phyloP scores from a whole-genome alignment of 345 rosid genomes.

The thale cress (Arabidopsis thaliana) region DNA sequence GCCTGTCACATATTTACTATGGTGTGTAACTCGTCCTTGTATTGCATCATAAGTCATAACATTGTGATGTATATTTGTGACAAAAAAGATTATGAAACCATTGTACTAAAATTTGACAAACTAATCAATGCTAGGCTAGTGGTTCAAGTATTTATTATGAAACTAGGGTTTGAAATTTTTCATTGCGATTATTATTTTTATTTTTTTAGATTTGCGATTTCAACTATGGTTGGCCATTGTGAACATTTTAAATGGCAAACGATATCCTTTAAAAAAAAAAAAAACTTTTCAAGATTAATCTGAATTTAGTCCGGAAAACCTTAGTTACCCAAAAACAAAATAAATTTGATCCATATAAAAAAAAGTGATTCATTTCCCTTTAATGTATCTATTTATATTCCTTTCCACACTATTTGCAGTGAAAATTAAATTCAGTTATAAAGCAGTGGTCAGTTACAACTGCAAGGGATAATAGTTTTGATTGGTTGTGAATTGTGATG shows the following conservation, averaged over 20 bases:
- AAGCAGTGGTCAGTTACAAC: constrained; percentile 8
- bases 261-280: too few relatives aligned
- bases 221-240: neutral
- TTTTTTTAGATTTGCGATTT: neutral
- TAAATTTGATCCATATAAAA: too few relatives aligned
- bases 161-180: neutral
- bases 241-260: neutral
- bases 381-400: neutral
- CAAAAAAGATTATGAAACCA: neutral
- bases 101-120: neutral
- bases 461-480: neutral
- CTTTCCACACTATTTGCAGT: neutral
- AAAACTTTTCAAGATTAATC: neutral
- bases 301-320: neutral
- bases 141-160: neutral
- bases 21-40: neutral
- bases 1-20: constrained; percentile 4
- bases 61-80: constrained; percentile 7
- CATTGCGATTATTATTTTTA: neutral
- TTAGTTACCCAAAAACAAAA: too few relatives aligned
- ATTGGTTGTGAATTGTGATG: neutral
- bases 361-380: too few relatives aligned
- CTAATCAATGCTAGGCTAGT: neutral
- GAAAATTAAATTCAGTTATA: neutral
- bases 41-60: neutral